Base-by-base conservation (phyloP, 129 eudicot genomes). In the Logfia minima region DNA sequence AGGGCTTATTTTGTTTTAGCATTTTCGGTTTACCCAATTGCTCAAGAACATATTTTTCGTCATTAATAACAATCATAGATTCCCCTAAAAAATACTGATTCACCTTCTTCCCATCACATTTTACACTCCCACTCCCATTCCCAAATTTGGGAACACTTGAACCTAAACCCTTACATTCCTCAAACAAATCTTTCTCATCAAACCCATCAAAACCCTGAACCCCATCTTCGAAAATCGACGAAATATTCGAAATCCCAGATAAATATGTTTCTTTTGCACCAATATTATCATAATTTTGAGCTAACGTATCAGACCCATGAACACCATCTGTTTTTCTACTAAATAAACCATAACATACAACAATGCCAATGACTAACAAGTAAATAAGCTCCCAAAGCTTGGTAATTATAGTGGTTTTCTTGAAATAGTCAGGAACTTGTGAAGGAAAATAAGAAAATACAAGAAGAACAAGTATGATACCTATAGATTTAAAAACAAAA, bases 321-420 rank as follows among this genome's bases (percentile, higher is more conserved):
- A 71, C 22, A 72, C 35, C 17, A 7, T 55, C 79, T 70, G 34
- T 39, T 82, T 71, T 85, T 80, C 90, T 80, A 78, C 88, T 69
- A 68, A 90, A 90, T 43, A 93, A 79, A 21, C 98, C 98, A 79
- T 93, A 93, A 68, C 88, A 90, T 67, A 90, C 87, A 39, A 74
- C 85, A 84, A 87, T 84, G 55, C 98, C 98, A 41, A 93, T 89
- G 65, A 88, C 79, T 56, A 90, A 75, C 63, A 93, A 92, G 80
- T 88, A 86, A 39, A 90, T 29, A 63, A 90, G 89, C 28, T 93
- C 98, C 98, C 97, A 93, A 32, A 84, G 68, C n/a, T 83, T 71
- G 11, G 81, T 81, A 34, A 83, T 51, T 24, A 87, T 32, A 23
- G 86, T 58, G 62, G 82, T 84, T 19, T 87, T 62, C 55, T 68